Evolutionary conservation across 371 early-diverging fungal species (phyloP), one percentile per base, ranked within the genome.

Genomic region (Actinomortierella ambigua): DNA sequence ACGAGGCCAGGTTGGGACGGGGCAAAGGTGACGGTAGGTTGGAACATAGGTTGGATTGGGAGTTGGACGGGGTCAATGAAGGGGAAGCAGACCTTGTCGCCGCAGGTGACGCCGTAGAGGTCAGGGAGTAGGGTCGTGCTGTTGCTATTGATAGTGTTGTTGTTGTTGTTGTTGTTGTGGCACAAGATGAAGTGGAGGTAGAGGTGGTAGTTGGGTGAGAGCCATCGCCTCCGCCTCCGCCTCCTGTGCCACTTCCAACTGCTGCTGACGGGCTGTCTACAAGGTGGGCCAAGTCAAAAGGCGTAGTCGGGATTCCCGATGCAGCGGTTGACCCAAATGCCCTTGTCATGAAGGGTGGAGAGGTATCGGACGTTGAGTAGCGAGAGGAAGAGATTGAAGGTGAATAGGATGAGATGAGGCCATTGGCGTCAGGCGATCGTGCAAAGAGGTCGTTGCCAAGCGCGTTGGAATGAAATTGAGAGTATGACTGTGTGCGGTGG

Each of bases 21-120:
- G 73, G 15, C 46, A 73, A 40, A 24, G 73, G 73, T 18, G 73
- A 73, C 15, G 73, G 73, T 8, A 73, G 58, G 27, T 66, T 63
- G n/a, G 73, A 73, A 39, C 65, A 63, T 1, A 73, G 54, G 26
- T 15, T 66, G 17, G 67, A 61, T 15, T 73, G 73, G 2, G 73
- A 73, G 28, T 63, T 66, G n/a, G 73, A 66, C 14, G 73, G 73
- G 24, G 67, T 73, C 15, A 71, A 41, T 18, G 63, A 55, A 14
- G 71, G 50, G 43, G 50, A 53, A 2, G 54, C 9, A 17, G 69
- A 57, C 14, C 64, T 56, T 34, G 56, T 49, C 13, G 57, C 54
- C 6, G 54, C 64, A 6, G 64, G 61, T 3, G 69, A 63, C 13
- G 46, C 57, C 41, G 63, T 54, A 20, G 64, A 53, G 20, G 61